These are phyloP conservation scores for Fusarium udum DNA, from an alignment of 2,329 filamentous ascomycete genomes.

Conservation along the genomic window DNA sequence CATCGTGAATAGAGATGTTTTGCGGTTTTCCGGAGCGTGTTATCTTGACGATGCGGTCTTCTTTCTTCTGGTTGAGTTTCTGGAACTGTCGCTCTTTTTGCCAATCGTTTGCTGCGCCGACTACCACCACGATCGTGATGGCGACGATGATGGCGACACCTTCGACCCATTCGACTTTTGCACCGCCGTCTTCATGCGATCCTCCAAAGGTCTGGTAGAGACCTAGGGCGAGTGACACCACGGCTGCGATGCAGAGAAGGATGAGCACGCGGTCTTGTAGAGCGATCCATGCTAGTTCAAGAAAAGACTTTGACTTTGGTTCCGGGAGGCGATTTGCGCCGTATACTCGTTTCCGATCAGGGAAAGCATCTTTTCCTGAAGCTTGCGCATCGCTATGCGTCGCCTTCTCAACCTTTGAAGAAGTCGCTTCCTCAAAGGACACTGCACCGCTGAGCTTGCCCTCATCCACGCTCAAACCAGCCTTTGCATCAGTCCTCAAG, in stretches of 20 bases:
- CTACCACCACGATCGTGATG: slow-evolving; percentile 70
- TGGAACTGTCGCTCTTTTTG: slow-evolving; percentile 74
- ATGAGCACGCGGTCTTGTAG: slow-evolving; percentile 75
- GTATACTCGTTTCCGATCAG: slow-evolving; percentile 31
- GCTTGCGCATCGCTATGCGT: background rate
- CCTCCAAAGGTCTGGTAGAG: slow-evolving; percentile 71
- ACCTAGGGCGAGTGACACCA: slow-evolving; percentile 72
- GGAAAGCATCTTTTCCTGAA: slow-evolving; percentile 18
- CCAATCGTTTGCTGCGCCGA: slow-evolving; percentile 73
- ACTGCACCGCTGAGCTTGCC: slow-evolving; percentile 67
- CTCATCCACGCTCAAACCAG: slow-evolving; percentile 81
- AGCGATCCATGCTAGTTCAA: slow-evolving; percentile 70
- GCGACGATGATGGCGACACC: slow-evolving; percentile 74
- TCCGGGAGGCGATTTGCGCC: slow-evolving; percentile 65
- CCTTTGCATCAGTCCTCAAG: slow-evolving; percentile 72
- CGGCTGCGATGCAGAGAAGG: slow-evolving; percentile 70
- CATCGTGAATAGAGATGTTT: slow-evolving; percentile 71
- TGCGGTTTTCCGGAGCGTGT: slow-evolving; percentile 71
- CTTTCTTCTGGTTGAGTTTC: slow-evolving; percentile 69
- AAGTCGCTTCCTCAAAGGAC: slow-evolving; percentile 72
- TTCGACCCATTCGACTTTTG: slow-evolving; percentile 70
- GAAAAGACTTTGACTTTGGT: slow-evolving; percentile 68
- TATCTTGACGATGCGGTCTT: slow-evolving; percentile 71
- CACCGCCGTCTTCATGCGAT: slow-evolving; percentile 53
- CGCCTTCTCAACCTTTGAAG: background rate